Evolutionary conservation across 2,329 filamentous ascomycete species (phyloP).

Genomic region (Bertia moriformis): DNA sequence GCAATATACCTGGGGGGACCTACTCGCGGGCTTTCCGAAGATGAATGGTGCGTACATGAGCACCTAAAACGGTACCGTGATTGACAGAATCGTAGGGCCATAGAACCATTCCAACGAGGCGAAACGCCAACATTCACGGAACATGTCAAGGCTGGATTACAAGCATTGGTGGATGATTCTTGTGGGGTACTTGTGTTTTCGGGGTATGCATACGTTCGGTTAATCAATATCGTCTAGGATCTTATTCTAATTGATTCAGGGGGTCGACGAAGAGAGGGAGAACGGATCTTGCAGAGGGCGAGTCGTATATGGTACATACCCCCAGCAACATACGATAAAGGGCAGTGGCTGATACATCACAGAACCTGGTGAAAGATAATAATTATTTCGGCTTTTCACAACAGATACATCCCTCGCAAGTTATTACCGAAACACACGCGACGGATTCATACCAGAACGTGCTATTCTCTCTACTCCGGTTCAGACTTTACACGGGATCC

Average conservation of each 20-base stretch:
- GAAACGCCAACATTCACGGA: slow-evolving; percentile 1
- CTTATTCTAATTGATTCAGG: background rate
- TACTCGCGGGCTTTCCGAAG: background rate
- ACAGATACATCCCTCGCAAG: background rate
- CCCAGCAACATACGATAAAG: too few species aligned
- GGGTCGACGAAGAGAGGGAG: background rate
- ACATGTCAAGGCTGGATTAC: background rate
- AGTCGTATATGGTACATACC: too few species aligned
- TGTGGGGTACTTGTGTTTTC: background rate
- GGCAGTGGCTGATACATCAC: too few species aligned
- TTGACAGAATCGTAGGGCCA: background rate
- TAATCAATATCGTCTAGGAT: background rate
- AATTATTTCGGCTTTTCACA: background rate
- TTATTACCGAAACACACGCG: background rate
- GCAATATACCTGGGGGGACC: background rate
- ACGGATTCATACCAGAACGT: slow-evolving; percentile 1
- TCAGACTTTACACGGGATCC: background rate
- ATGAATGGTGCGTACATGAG: background rate
- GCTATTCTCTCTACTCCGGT: background rate
- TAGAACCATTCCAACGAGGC: background rate
- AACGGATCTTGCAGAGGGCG: background rate
- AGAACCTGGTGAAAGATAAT: background rate
- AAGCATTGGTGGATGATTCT: background rate
- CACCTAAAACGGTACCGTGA: background rate
- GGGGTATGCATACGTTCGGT: background rate